Evolutionary conservation across 192 early-diverging fungal genomes (phyloP).

Genomic region (Backusella tarrabulga): DNA sequence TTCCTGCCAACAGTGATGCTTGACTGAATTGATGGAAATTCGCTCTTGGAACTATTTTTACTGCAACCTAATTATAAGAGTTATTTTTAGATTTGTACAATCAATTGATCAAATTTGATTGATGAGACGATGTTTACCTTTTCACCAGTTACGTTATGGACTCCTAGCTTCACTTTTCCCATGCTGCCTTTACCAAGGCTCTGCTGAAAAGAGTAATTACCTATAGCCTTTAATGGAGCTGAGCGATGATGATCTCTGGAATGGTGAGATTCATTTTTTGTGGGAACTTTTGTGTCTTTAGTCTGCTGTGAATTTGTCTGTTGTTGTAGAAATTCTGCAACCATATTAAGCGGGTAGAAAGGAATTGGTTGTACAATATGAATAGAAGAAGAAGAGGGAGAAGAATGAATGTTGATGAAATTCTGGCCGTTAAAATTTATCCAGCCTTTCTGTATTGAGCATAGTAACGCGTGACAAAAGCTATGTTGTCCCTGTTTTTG

Average conservation of each 20-base stretch:
- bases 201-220: conserved; percentile 47
- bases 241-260: neutral
- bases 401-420: neutral
- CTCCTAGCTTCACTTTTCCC: conserved; percentile 96
- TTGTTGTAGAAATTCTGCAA: conserved; percentile 9
- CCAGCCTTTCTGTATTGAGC: conserved; percentile 10
- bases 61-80: conserved; percentile 44
- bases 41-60: conserved; percentile 60
- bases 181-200: conserved; percentile 94
- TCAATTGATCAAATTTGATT: neutral
- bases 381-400: conserved; percentile 8
- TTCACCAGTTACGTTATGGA: conserved; percentile 64
- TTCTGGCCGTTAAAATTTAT: neutral
- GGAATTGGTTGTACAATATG: neutral
- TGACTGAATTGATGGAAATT: conserved; percentile 18
- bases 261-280: conserved; percentile 4
- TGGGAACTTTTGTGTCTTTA: neutral
- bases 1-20: neutral
- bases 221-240: conserved; percentile 24
- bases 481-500: neutral
- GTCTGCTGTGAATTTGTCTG: neutral
- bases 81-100: neutral
- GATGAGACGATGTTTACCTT: conserved; percentile 51
- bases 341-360: neutral
- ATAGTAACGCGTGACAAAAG: conserved; percentile 16